Percentiles rank a stretch among this genome's conserved stretches.
Conservation (phyloP, 805 yeast genomes). For the Myxozyma neotropica region DNA sequence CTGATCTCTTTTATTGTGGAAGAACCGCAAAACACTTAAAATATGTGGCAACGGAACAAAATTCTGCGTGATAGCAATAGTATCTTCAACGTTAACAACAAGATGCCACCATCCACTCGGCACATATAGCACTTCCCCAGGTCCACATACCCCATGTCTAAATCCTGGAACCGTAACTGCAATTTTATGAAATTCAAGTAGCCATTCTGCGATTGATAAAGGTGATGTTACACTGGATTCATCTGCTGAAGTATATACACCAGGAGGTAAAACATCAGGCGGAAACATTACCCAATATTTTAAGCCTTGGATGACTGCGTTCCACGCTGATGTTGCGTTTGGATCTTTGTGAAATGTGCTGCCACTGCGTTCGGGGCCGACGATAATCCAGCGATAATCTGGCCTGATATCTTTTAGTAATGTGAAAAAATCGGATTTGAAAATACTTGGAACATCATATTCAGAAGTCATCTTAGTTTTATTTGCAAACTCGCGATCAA, state of each 20-base stretch:
- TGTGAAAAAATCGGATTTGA: slow-evolving; percentile 50
- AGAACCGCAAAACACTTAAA: slow-evolving; percentile 63
- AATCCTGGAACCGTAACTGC: slow-evolving; percentile 51
- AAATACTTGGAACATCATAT: slow-evolving; percentile 32
- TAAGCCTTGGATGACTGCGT: slow-evolving; percentile 46
- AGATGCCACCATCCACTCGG: slow-evolving; percentile 99
- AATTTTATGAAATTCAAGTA: slow-evolving; percentile 78
- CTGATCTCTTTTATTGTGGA: slow-evolving; percentile 67
- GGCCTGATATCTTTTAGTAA: slow-evolving; percentile 63
- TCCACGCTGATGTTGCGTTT: slow-evolving; percentile 89
- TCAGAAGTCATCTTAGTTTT: slow-evolving; percentile 55
- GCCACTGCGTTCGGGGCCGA: slow-evolving; percentile 81
- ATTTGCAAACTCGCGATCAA: slow-evolving; percentile 68
- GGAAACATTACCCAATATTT: slow-evolving; percentile 61
- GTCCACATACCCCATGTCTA: slow-evolving; percentile 69
- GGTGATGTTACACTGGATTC: slow-evolving; percentile 92
- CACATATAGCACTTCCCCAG: slow-evolving; percentile 84
- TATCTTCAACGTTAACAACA: slow-evolving; percentile 77
- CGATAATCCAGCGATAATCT: slow-evolving; percentile 88
- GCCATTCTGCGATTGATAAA: slow-evolving; percentile 92
- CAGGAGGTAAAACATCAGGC: slow-evolving; percentile 76
- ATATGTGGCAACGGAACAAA: slow-evolving; percentile 71
- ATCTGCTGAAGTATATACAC: slow-evolving; percentile 68
- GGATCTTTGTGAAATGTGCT: slow-evolving; percentile 94
- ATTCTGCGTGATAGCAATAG: slow-evolving; percentile 87